Base-by-base conservation (phyloP, 495 filamentous ascomycete species). In the Cryomyces minteri region DNA sequence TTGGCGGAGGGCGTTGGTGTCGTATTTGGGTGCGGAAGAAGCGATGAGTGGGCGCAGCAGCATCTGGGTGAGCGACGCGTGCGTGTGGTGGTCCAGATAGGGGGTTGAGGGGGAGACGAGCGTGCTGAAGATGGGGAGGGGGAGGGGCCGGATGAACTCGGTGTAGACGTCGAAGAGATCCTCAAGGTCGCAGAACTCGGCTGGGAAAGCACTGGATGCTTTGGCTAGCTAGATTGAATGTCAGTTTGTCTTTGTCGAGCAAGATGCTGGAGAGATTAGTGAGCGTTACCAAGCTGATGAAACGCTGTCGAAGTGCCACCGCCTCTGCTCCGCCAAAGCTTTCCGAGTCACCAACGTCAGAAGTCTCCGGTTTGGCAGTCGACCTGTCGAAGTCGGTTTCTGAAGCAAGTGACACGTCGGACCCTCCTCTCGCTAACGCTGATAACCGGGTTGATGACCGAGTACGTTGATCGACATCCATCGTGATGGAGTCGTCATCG, bases 71-170 rank as follows among this genome's bases (percentile, higher is more conserved):
- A 94, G 69, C 3, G 74, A 73, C 32, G 77, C 68, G 31, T 67
- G 69, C 9, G 74, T 68, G 4, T 60, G 61, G 4, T 59, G 52
- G 10, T 62, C 58, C 30, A 73, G 58, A 11, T 63, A 48, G 0
- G 71, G 67, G 5, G 62, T 52, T 45, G 31, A 53, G 45, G 40
- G 65, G 53, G 71, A 72, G 51, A 88, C 61, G 44, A 93, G 74
- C n/a, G 76, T 61, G 36, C 75, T 69, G 60, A 92, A 93, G n/a
- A 74, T 57, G 0, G 76, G 70, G 0, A 87, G 67, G 0, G 84
- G 74, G 4, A 88, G 67, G 29, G 67, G 67, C 12, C 75, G 70
- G 14, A 90, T 68, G 46, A 72, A 72, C 36, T 79, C 74, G 43
- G 72, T 69, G 48, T 78, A 80, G 14, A 69, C 62, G 46, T 80